Conservation (phyloP, 2,329 filamentous ascomycete species). For the Fusarium circinatum region DNA sequence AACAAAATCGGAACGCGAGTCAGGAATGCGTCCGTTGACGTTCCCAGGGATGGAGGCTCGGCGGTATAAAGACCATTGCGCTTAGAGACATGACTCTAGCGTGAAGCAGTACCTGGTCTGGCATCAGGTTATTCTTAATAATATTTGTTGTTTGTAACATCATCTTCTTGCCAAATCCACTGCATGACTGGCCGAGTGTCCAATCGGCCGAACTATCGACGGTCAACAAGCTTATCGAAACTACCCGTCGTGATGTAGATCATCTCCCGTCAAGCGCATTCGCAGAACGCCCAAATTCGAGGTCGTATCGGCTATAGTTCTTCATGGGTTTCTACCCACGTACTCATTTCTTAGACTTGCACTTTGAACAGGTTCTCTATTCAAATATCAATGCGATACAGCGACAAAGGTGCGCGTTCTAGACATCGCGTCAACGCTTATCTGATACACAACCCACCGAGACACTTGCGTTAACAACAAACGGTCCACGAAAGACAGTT, state of each 20-base stretch:
- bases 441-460: accelerated
- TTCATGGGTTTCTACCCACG: accelerated
- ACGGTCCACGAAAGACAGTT: accelerated
- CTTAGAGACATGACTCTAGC: accelerated
- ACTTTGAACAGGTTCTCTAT: accelerated
- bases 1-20: not conserved
- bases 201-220: accelerated
- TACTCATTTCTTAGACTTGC: accelerated
- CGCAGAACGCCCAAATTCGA: not conserved
- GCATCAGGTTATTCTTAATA: not conserved
- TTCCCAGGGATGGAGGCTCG: not conserved
- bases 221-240: not conserved
- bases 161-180: accelerated
- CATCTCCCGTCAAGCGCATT: not conserved
- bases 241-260: not conserved
- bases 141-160: not conserved
- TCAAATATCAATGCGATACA: not conserved
- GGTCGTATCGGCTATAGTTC: too few relatives aligned
- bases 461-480: too few relatives aligned
- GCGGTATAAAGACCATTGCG: not conserved
- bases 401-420: not conserved
- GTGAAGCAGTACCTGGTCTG: too few relatives aligned
- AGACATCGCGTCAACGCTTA: not conserved
- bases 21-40: not conserved
- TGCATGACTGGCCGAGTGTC: accelerated